phyloP scores from a whole-genome alignment of 1,139 yeast genomes.

The Protomyces macrosporus region DNA sequence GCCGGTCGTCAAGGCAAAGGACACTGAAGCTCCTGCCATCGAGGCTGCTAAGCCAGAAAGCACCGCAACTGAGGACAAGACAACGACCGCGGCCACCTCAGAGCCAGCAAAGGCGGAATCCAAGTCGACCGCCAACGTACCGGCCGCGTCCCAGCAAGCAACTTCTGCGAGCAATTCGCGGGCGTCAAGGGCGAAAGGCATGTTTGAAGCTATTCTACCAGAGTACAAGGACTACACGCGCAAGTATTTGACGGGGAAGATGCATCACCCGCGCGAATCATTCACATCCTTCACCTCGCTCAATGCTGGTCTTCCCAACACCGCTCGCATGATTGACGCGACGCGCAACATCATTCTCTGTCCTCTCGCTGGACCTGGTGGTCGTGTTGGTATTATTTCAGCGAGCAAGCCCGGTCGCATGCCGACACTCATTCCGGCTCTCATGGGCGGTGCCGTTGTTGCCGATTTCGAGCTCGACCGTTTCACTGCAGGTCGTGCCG shows the following conservation, averaged over 20 bases:
- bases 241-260: conserved; percentile 11
- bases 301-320: conserved; percentile 20
- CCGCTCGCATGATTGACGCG: conserved; percentile 20
- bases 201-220: background rate
- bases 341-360: conserved; percentile 2
- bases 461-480: conserved; percentile 19
- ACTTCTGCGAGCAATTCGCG: background rate
- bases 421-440: conserved; percentile 10
- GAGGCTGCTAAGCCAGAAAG: background rate
- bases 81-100: background rate
- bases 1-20: background rate
- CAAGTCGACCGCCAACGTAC: background rate
- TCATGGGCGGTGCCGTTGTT: conserved; percentile 19
- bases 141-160: background rate
- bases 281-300: conserved; percentile 18
- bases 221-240: conserved; percentile 9
- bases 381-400: conserved; percentile 7
- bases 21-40: background rate
- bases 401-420: conserved; percentile 5
- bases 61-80: background rate
- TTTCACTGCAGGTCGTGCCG: conserved; percentile 4
- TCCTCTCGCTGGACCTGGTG: conserved; percentile 23
- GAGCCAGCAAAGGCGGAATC: background rate
- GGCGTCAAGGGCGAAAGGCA: too few relatives aligned
- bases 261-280: conserved; percentile 17